Evolutionary conservation across 257 asterid genomes (phyloP).

Genomic region (Avicennia marina): DNA sequence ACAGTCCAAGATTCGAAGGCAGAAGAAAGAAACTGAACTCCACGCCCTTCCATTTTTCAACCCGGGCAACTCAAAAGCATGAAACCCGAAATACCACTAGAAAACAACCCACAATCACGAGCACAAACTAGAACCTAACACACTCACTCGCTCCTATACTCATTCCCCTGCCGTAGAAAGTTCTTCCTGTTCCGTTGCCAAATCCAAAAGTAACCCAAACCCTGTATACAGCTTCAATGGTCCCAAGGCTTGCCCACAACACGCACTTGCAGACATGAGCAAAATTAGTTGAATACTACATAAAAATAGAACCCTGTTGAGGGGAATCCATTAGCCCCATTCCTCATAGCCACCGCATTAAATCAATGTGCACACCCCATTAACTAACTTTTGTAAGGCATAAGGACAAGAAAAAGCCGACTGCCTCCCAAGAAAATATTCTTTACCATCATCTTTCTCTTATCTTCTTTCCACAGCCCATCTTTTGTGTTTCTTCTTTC

Average conservation of each 20-base stretch:
- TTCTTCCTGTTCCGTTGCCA: slow-evolving; percentile 27
- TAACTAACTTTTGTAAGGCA: slow-evolving; percentile 13
- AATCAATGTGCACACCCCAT: slow-evolving; percentile 12
- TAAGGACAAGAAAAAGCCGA: slow-evolving; percentile 18
- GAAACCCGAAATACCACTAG: slow-evolving; percentile 6
- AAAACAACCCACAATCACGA: slow-evolving; percentile 28
- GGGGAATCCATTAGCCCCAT: too few species aligned
- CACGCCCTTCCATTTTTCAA: slow-evolving; percentile 18
- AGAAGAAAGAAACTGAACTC: neutral
- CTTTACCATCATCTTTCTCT: slow-evolving; percentile 19
- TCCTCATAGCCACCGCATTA: too few species aligned
- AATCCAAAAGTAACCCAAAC: slow-evolving; percentile 25
- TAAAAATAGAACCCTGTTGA: too few species aligned
- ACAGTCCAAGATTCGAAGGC: neutral
- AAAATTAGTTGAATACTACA: too few species aligned
- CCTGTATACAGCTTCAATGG: slow-evolving; percentile 20
- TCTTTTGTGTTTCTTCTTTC: slow-evolving; percentile 11
- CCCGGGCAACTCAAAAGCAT: slow-evolving; percentile 8
- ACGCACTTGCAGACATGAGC: slow-evolving; percentile 8
- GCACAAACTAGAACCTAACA: slow-evolving; percentile 22
- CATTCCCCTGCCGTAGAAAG: slow-evolving; percentile 18
- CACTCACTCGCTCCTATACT: too few species aligned
- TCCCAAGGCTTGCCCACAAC: slow-evolving; percentile 22
- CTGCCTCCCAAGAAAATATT: slow-evolving; percentile 21
- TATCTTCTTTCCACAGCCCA: slow-evolving; percentile 24